Evolutionary conservation across 108 stramenopile species (phyloP).

Genomic region (Cyclotella kingstonii): DNA sequence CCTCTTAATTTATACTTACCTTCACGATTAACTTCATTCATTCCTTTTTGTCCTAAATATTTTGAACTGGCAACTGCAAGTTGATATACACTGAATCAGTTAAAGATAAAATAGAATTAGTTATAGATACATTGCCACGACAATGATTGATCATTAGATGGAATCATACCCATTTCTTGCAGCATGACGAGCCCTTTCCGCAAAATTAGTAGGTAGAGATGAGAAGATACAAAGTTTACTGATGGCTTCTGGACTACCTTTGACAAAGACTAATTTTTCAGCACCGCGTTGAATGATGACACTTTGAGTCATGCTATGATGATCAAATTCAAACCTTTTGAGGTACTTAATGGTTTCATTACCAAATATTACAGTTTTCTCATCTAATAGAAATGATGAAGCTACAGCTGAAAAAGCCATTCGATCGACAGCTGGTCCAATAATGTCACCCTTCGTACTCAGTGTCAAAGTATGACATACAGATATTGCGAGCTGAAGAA

Average conservation of each 20-base stretch:
- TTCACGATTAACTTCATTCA: conserved; percentile 44
- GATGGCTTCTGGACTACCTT: conserved; percentile 58
- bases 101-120: neutral
- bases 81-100: conserved; percentile 41
- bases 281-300: conserved; percentile 46
- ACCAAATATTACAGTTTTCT: conserved; percentile 24
- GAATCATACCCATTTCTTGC: conserved; percentile 42
- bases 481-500: conserved; percentile 47
- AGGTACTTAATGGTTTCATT: conserved; percentile 38
- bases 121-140: too few relatives aligned
- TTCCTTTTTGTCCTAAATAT: conserved; percentile 12
- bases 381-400: conserved; percentile 16
- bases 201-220: conserved; percentile 49
- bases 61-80: conserved; percentile 50
- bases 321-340: conserved; percentile 65
- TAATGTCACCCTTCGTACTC: conserved; percentile 30
- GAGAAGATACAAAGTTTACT: conserved; percentile 39
- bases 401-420: conserved; percentile 45
- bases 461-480: conserved; percentile 53
- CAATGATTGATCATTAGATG: neutral
- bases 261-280: conserved; percentile 41
- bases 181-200: conserved; percentile 25
- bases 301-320: conserved; percentile 63
- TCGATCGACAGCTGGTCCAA: conserved; percentile 62
- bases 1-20: neutral